phyloP scores from a whole-genome alignment of 2,329 filamentous ascomycete species.

The Bertia moriformis region DNA sequence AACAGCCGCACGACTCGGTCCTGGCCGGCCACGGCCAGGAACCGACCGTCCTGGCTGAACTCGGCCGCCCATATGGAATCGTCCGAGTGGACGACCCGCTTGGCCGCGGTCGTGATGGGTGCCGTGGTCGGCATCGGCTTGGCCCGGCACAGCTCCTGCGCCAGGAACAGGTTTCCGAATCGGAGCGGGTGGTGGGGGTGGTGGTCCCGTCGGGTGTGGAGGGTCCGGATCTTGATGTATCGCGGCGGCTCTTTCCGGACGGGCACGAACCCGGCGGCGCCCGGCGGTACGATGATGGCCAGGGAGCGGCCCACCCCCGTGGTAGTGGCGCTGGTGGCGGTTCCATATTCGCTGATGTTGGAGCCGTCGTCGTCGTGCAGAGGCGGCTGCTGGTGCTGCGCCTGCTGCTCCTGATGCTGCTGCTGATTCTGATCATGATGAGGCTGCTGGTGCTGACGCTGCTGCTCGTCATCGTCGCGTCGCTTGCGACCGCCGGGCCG shows the following conservation, averaged over 20 bases:
- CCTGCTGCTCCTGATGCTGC: too few species aligned
- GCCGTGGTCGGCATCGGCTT: conserved; percentile 15
- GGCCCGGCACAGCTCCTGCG: conserved; percentile 69
- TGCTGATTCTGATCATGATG: too few species aligned
- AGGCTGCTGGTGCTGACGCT: too few species aligned
- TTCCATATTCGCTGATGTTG: conserved; percentile 51
- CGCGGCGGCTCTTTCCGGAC: conserved; percentile 76
- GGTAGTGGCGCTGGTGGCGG: conserved; percentile 53
- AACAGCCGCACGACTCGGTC: conserved; percentile 77
- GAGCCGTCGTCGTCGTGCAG: conserved; percentile 50
- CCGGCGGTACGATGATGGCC: conserved; percentile 61
- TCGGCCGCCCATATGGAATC: conserved; percentile 82
- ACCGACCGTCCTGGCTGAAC: conserved; percentile 83
- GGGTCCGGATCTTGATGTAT: conserved; percentile 73
- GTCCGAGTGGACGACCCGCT: conserved; percentile 19
- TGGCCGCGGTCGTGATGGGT: conserved; percentile 12
- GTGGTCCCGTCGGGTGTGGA: conserved; percentile 67
- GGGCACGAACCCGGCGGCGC: conserved; percentile 62
- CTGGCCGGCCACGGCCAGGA: conserved; percentile 81
- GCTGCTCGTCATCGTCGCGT: conserved; percentile 46
- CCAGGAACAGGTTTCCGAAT: conserved; percentile 83
- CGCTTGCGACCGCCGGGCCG: conserved; percentile 61
- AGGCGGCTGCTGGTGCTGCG: conserved; percentile 16
- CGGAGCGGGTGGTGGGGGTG: conserved; percentile 74
- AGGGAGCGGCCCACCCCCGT: conserved; percentile 48